phyloP scores from a whole-genome alignment of 305 asterid genomes.

The Solanum hybrid region DNA sequence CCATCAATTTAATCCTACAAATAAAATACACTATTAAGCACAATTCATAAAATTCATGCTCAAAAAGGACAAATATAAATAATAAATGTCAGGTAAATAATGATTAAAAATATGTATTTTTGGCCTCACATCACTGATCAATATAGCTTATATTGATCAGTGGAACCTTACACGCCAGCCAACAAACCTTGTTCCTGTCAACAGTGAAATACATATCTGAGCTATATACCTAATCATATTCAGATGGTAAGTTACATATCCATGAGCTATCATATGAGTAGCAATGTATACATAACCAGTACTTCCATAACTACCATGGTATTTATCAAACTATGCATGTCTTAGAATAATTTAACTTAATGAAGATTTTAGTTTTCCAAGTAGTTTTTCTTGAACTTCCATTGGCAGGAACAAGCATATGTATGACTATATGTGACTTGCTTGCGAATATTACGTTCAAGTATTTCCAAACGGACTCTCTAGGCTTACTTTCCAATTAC shows the following conservation, averaged over 20 bases:
- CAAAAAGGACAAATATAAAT: too few species aligned
- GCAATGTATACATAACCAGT: not conserved
- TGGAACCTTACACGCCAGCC: constrained; percentile 17
- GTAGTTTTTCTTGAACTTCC: not conserved
- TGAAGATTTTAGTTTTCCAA: not conserved
- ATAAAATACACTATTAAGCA: too few species aligned
- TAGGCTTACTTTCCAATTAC: not conserved
- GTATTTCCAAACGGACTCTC: not conserved
- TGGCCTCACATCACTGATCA: not conserved
- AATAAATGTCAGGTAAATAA: too few species aligned
- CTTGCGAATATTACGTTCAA: not conserved
- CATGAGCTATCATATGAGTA: not conserved
- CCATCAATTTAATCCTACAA: too few species aligned
- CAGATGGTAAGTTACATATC: not conserved
- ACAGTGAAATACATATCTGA: not conserved
- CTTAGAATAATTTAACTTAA: not conserved
- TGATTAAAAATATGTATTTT: too few species aligned
- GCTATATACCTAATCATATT: not conserved
- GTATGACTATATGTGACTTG: not conserved
- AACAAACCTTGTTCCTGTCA: constrained; percentile 11
- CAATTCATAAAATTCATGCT: too few species aligned
- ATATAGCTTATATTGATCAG: constrained; percentile 23
- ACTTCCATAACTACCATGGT: not conserved
- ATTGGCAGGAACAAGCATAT: too few species aligned
- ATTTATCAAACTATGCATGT: not conserved